phyloP scores from a whole-genome alignment of 805 yeast genomes.

The Hagleromyces aurorensis region DNA sequence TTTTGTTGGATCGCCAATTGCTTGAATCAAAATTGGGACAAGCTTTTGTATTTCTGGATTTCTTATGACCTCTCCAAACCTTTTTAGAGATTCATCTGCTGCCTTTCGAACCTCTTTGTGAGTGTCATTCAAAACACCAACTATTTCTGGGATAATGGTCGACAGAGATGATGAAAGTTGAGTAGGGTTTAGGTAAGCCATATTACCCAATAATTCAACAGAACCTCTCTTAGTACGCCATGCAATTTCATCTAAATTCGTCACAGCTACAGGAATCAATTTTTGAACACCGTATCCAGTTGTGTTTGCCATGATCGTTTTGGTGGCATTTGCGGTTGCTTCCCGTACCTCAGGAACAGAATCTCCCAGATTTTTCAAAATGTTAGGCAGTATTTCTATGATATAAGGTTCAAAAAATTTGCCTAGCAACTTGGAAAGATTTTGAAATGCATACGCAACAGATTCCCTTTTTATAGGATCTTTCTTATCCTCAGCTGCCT shows the following conservation, averaged over 20 bases:
- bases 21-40: constrained; percentile 80
- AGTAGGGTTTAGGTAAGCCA: constrained; percentile 95
- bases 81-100: constrained; percentile 78
- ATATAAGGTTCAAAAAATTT: constrained; percentile 89
- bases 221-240: constrained; percentile 98
- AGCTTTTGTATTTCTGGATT: constrained; percentile 93
- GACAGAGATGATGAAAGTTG: constrained; percentile 87
- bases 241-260: constrained; percentile 76
- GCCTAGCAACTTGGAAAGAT: constrained; percentile 70
- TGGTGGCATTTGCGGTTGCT: constrained; percentile 82
- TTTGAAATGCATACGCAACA: constrained; percentile 79
- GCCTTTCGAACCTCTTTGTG: constrained; percentile 96
- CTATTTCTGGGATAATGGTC: constrained; percentile 91
- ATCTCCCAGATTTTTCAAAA: constrained; percentile 81
- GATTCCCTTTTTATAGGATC: constrained; percentile 72
- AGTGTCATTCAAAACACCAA: constrained; percentile 86
- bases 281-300: constrained; percentile 88
- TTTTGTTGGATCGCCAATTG: constrained; percentile 93
- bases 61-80: constrained; percentile 94
- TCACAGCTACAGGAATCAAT: constrained; percentile 83
- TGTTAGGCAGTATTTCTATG: constrained; percentile 74
- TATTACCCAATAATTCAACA: constrained; percentile 89
- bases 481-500: constrained; percentile 83
- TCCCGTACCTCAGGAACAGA: constrained; percentile 75
- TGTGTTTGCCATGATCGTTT: constrained; percentile 80